These are phyloP conservation scores for Aspergillus cavernicola DNA, from an alignment of 495 filamentous ascomycete genomes.

Conservation along the genomic window DNA sequence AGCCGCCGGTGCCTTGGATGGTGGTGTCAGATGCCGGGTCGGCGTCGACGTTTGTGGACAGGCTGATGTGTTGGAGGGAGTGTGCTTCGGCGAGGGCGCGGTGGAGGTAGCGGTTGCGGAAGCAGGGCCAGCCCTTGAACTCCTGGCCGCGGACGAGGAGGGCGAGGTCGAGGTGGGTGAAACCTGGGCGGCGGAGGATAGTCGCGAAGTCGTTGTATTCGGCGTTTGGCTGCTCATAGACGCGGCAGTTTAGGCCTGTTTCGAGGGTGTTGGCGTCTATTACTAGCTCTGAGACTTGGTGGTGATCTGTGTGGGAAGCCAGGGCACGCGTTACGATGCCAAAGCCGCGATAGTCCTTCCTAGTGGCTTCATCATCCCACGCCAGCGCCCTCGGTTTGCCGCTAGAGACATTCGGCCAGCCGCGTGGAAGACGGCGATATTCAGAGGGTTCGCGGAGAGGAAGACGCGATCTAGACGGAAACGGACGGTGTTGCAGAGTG, in stretches of 20 bases:
- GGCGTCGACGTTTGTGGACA: slow-evolving; percentile 5
- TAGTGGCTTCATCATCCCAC: background rate
- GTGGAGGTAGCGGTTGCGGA: background rate
- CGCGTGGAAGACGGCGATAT: slow-evolving; percentile 25
- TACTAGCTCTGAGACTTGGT: slow-evolving; percentile 18
- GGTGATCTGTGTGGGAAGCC: background rate
- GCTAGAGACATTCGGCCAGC: slow-evolving; percentile 17
- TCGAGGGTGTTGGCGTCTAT: background rate
- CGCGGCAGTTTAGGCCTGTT: background rate
- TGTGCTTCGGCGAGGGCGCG: slow-evolving; percentile 12
- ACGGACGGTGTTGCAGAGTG: slow-evolving; percentile 11
- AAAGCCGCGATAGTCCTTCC: slow-evolving; percentile 18
- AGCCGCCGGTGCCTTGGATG: background rate
- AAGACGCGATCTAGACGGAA: slow-evolving; percentile 24
- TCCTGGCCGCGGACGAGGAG: background rate
- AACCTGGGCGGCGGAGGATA: background rate
- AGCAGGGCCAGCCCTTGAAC: background rate
- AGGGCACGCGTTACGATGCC: slow-evolving; percentile 17
- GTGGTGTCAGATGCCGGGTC: background rate
- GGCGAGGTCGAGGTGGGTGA: background rate
- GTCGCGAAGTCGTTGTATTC: background rate
- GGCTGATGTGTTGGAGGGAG: slow-evolving; percentile 12
- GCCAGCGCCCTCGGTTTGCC: slow-evolving; percentile 6
- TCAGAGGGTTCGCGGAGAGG: slow-evolving; percentile 21
- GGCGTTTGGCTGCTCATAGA: background rate